phyloP scores from a whole-genome alignment of 1,284 basidiomycete species.

The Irpex sp. region DNA sequence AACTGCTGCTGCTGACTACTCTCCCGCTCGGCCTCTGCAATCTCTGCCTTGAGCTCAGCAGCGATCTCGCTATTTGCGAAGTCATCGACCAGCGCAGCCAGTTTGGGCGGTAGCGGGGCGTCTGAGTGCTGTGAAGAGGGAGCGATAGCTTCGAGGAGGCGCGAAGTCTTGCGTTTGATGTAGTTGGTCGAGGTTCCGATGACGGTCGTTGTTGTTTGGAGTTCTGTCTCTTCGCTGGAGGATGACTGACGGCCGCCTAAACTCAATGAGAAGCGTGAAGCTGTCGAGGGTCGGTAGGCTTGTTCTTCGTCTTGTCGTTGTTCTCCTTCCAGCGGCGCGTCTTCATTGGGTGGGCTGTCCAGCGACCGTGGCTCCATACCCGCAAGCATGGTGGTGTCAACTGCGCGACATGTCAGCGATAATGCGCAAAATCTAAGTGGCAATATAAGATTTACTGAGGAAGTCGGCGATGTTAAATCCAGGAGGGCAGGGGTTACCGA shows the following conservation, averaged over 20 bases:
- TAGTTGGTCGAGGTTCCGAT: slow-evolving; percentile 47
- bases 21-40: slow-evolving; percentile 35
- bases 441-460: slow-evolving; percentile 58
- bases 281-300: slow-evolving; percentile 25
- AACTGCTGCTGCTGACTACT: slow-evolving; percentile 37
- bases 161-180: slow-evolving; percentile 75
- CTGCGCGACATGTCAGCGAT: slow-evolving; percentile 28
- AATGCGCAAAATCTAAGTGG: not conserved
- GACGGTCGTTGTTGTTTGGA: slow-evolving; percentile 43
- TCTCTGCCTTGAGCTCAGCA: slow-evolving; percentile 60
- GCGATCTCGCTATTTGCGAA: slow-evolving; percentile 72
- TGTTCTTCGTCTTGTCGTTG: slow-evolving; percentile 65
- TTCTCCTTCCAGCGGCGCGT: slow-evolving; percentile 33
- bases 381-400: slow-evolving; percentile 86
- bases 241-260: slow-evolving; percentile 28
- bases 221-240: slow-evolving; percentile 50
- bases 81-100: slow-evolving; percentile 72
- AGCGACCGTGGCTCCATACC: slow-evolving; percentile 41
- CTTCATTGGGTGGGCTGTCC: slow-evolving; percentile 34
- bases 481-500: slow-evolving; percentile 85
- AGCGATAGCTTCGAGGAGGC: slow-evolving; percentile 67
- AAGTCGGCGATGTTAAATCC: slow-evolving; percentile 98
- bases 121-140: slow-evolving; percentile 34
- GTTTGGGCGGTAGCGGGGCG: slow-evolving; percentile 54
- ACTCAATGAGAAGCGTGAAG: slow-evolving; percentile 32